Base-by-base conservation (phyloP, 768 basidiomycete species). In the Collybia mongolica region DNA sequence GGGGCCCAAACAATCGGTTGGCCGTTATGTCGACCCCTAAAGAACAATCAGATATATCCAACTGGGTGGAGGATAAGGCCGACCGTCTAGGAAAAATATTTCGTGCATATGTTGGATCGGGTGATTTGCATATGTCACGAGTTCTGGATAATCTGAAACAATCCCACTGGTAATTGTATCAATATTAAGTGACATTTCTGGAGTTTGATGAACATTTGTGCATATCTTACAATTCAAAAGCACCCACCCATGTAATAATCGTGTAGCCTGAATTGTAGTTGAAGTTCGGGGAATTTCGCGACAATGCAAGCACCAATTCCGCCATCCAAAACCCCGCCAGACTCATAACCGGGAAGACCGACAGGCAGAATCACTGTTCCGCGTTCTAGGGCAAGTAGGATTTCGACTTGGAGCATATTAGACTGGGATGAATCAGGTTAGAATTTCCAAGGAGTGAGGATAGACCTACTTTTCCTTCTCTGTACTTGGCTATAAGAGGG, bases 1-100 rank as follows among this genome's bases (percentile, higher is more conserved):
- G 82, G 11, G 91, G 90, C 6, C 96, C 96, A 61, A 97, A 96
- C 9, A 98, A 71, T 20, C 95, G 83, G 62, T 97, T 81, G 1
- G 90, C 86, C 12, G 83, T 81, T 42, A 98, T 81, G 53, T 90
- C 81, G 56, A 95, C 65, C 9, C 88, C 91, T 89, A 54, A n/a
- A 32, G 36, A 55, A 42, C 20, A 39, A 17, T 22, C n/a, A 23
- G 35, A 26, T 43, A 41, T 26, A 39, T 39, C 24, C 14, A 32
- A 32, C 7, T 9, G 11, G 14, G 11, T 32, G 11, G 14, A 32
- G 14, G 14, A 6, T 12, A 14, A 3, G 32, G 28, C 64, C 43
- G 43, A 76, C 78, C 73, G 60, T 79, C 78, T 29, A 80, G 72
- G 15, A 88, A 66, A 17, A 87, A 62, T 18, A 86, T 58, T 40